phyloP scores from a whole-genome alignment of 108 stramenopile genomes.

The Pinguiococcus pyrenoidosus region DNA sequence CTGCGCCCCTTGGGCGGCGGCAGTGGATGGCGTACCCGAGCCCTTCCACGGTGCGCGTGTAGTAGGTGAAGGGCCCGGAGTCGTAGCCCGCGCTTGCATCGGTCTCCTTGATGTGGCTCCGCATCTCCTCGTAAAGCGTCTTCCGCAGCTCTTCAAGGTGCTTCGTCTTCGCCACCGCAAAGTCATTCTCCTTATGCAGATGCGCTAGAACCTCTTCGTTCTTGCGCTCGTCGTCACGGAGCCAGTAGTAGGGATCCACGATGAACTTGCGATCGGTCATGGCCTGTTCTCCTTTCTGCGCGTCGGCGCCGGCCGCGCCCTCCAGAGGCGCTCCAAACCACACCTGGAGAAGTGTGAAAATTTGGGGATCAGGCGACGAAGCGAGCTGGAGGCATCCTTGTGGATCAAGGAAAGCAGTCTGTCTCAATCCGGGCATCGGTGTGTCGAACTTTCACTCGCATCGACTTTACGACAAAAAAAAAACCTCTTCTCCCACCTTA shows the following conservation, averaged over 20 bases:
- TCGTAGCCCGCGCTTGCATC: conserved; percentile 56
- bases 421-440: too few species aligned
- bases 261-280: too few species aligned
- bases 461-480: too few species aligned
- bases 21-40: conserved; percentile 64
- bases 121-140: conserved; percentile 51
- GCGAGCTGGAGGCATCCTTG: too few species aligned
- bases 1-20: conserved; percentile 41
- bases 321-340: too few species aligned
- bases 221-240: conserved; percentile 65
- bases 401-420: too few species aligned
- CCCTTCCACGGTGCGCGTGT: conserved; percentile 70
- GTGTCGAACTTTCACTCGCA: too few species aligned
- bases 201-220: conserved; percentile 60
- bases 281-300: too few species aligned
- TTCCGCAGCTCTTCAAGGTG: conserved; percentile 49
- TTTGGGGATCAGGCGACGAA: too few species aligned
- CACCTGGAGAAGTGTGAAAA: too few species aligned
- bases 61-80: conserved; percentile 61
- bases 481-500: too few species aligned
- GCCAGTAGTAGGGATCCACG: conserved; percentile 74
- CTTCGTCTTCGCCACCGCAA: conserved; percentile 42
- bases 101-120: conserved; percentile 65
- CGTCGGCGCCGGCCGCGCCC: too few species aligned
- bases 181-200: conserved; percentile 66